These are phyloP conservation scores for Blumeriella jaapii DNA, from an alignment of 2,329 filamentous ascomycete species.

Conservation along the genomic window DNA sequence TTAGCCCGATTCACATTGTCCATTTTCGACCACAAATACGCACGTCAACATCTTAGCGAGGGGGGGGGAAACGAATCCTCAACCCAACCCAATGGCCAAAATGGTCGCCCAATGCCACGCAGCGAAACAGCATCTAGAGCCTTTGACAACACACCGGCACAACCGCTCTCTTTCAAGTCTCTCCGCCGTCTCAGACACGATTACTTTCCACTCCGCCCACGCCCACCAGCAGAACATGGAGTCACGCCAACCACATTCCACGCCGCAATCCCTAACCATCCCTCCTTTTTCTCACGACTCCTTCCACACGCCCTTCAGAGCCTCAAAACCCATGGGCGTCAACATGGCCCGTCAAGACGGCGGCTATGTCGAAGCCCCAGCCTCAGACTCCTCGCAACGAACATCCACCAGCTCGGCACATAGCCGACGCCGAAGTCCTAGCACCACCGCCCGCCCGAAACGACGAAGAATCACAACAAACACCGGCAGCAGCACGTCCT, in stretches of 20 bases:
- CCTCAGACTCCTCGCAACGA: constrained; percentile 5
- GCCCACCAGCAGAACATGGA: constrained; percentile 15
- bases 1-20: too few species aligned
- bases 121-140: constrained; percentile 4
- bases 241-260: constrained; percentile 9
- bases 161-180: constrained; percentile 22
- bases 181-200: constrained; percentile 20
- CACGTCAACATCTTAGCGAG: too few species aligned
- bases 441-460: not conserved
- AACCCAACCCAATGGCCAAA: too few species aligned
- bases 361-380: constrained; percentile 17
- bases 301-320: constrained; percentile 1
- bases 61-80: too few species aligned
- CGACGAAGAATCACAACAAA: too few species aligned
- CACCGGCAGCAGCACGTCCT: constrained; percentile 2
- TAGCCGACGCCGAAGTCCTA: constrained; percentile 2
- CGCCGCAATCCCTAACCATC: not conserved
- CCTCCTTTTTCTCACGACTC: constrained; percentile 1
- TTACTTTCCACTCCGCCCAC: constrained; percentile 24
- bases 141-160: constrained; percentile 11
- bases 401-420: constrained; percentile 12
- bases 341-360: constrained; percentile 25
- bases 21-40: too few species aligned
- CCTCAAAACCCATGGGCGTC: constrained; percentile 10
- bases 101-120: constrained; percentile 7